phyloP scores from a whole-genome alignment of 768 basidiomycete genomes.

The Xerocomus brunneocitrinus region DNA sequence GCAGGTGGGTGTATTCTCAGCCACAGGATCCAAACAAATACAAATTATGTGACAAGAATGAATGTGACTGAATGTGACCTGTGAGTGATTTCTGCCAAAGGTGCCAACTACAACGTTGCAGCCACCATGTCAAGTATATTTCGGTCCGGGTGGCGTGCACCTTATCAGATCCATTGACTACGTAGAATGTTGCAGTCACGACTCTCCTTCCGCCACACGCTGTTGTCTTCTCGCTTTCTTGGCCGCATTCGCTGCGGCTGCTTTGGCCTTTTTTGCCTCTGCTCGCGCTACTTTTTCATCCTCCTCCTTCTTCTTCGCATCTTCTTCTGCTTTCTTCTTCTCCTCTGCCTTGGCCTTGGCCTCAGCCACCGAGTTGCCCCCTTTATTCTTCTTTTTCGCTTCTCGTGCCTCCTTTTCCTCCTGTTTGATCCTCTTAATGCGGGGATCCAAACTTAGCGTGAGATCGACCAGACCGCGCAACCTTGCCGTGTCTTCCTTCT shows the following conservation, averaged over 20 bases:
- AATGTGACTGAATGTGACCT: background rate
- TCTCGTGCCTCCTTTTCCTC: constrained; percentile 93
- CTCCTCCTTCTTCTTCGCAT: constrained; percentile 75
- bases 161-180: no score
- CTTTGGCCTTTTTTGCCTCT: constrained; percentile 81
- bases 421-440: constrained; percentile 95
- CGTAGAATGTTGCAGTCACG: no score
- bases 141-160: background rate
- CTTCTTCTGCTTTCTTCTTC: constrained; percentile 66
- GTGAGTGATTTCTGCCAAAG: constrained; percentile 31
- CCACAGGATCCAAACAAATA: constrained; percentile 23
- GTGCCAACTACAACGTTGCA: constrained; percentile 14
- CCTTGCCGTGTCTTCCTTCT: constrained; percentile 96
- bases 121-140: background rate
- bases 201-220: constrained; percentile 44
- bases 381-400: constrained; percentile 74
- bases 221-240: constrained; percentile 80
- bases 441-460: constrained; percentile 79
- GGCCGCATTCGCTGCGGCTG: constrained; percentile 82
- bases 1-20: constrained; percentile 11
- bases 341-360: constrained; percentile 50
- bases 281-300: constrained; percentile 71
- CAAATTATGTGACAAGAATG: constrained; percentile 10
- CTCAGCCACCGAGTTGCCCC: constrained; percentile 38
- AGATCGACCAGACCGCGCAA: constrained; percentile 84